Evolutionary conservation across 2,329 filamentous ascomycete species (phyloP).

Genomic region (Passalora sequoiae): DNA sequence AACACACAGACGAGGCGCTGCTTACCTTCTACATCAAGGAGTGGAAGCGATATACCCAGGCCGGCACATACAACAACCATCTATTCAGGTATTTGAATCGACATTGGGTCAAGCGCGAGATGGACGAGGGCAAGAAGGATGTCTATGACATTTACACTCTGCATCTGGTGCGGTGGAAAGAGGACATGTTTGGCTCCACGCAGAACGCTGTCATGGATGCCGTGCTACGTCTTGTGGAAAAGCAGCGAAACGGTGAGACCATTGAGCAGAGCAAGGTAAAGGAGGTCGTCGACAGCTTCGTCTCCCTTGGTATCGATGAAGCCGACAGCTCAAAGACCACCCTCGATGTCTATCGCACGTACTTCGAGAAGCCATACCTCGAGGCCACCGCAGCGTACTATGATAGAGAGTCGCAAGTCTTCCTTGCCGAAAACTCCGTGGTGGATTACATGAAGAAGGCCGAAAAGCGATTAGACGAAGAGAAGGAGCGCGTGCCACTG

Average conservation of each 20-base stretch:
- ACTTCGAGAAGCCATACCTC: constrained; percentile 91
- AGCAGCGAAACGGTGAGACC: constrained; percentile 93
- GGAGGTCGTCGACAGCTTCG: constrained; percentile 89
- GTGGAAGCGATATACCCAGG: constrained; percentile 92
- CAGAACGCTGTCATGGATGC: constrained; percentile 89
- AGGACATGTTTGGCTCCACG: constrained; percentile 80
- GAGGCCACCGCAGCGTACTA: constrained; percentile 81
- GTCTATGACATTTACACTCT: constrained; percentile 98
- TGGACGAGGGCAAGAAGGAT: constrained; percentile 97
- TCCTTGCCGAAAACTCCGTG: constrained; percentile 92
- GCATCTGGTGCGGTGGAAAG: constrained; percentile 91
- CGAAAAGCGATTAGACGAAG: constrained; percentile 79
- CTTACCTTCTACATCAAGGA: constrained; percentile 92
- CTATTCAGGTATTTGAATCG: constrained; percentile 93
- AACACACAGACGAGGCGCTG: constrained; percentile 82
- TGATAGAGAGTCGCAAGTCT: constrained; percentile 83
- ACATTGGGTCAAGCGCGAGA: constrained; percentile 98
- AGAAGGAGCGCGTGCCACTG: constrained; percentile 86
- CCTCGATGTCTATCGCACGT: constrained; percentile 85
- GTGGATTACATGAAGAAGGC: constrained; percentile 99
- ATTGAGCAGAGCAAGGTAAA: constrained; percentile 98
- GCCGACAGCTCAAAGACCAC: constrained; percentile 89
- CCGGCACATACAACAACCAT: constrained; percentile 96
- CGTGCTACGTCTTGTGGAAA: constrained; percentile 90
- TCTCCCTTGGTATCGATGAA: constrained; percentile 90